Evolutionary conservation across 2,329 filamentous ascomycete genomes (phyloP), one percentile per base, ranked within the genome.

Genomic region (Penicillium glabrum): DNA sequence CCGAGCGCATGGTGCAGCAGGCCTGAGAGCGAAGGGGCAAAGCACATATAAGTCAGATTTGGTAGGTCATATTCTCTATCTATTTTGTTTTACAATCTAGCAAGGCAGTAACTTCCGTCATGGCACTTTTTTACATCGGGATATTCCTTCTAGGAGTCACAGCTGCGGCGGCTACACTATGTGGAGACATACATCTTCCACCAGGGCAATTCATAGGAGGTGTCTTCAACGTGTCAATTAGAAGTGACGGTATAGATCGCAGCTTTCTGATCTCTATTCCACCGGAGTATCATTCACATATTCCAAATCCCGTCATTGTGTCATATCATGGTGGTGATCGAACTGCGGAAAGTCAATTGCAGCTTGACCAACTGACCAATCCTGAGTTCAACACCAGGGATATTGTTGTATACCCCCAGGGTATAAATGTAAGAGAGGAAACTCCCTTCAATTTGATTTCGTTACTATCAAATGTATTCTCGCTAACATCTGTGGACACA

Each of bases 311-410:
- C 19, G 10, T 46, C 7, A 46, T 53, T 14, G 6, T 53, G 10
- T 53, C 50, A n/a, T 53, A 46, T 29, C 50, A 53, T 16, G 50
- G 50, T 2, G 50, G 50, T 8, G 26, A n/a, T 21, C 19, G 11
- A 9, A 46, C n/a, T 1, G 50, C 50, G 11, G 29, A 37, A 14
- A 21, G 24, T 21, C 50, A 53, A n/a, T 23, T 53, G 41, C 10
- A 45, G 26, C 50, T 53, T 13, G 50, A 53, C 26, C 50, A 53
- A 26, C 23, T 53, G 19, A 53, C 50, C 19, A 53, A 53, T 19
- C 50, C 50, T 2, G 41, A 53, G 23, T 53, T 45, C 21, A 53
- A 53, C 19, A 37, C 27, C 1, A 16, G 23, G 16, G 31, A 27
- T 21, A n/a, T 53, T 39, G 50, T 53, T 19, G 29, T 53, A 2